Evolutionary conservation across 2,329 filamentous ascomycete species (phyloP).

Genomic region (Stemphylium beticola): DNA sequence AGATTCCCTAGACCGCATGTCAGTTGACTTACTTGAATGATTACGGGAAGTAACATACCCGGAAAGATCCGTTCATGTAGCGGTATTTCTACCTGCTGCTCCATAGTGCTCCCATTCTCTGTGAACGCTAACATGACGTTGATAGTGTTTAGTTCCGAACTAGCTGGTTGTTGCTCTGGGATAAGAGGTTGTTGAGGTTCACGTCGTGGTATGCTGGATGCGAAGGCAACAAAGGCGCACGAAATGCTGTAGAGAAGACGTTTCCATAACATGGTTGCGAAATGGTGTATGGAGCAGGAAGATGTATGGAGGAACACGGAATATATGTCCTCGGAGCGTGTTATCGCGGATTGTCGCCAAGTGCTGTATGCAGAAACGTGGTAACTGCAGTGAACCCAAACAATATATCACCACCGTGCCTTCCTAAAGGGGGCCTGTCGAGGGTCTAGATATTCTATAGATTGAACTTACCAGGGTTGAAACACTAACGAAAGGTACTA

Average conservation of each 20-base stretch:
- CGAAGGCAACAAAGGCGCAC: background rate
- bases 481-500: background rate
- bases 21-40: background rate
- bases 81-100: constrained; percentile 22
- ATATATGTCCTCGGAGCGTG: background rate
- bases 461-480: background rate
- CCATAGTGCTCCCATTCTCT: constrained; percentile 12
- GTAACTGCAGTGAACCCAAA: background rate
- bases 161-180: background rate
- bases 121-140: constrained; percentile 24
- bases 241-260: constrained; percentile 1
- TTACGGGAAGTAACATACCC: constrained; percentile 12
- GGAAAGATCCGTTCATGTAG: constrained; percentile 18
- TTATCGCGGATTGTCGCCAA: background rate
- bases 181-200: constrained; percentile 15
- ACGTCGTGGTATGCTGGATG: constrained; percentile 13
- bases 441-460: background rate
- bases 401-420: background rate
- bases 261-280: constrained; percentile 3
- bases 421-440: background rate
- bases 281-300: background rate
- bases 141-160: background rate
- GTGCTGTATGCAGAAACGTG: background rate
- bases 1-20: constrained; percentile 16
- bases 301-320: background rate